Conservation (phyloP, 805 yeast genomes). For the Candida insectalens region DNA sequence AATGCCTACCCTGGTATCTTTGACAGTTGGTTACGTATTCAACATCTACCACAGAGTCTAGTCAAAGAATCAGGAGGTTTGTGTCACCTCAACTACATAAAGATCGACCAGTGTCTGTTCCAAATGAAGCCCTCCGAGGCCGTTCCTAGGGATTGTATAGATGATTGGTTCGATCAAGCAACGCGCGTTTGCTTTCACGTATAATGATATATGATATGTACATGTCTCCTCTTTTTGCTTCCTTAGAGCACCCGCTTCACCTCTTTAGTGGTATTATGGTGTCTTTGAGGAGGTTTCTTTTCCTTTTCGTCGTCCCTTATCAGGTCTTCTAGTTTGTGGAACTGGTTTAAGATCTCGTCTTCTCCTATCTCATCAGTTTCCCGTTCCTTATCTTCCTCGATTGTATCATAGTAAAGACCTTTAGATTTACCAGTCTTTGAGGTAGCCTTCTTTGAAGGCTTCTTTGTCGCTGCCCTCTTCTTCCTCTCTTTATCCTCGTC, state of each 20-base stretch:
- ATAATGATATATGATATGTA: slow-evolving; percentile 1
- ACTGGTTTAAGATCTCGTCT: slow-evolving; percentile 10
- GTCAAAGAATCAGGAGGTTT: slow-evolving; percentile 5
- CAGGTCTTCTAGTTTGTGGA: slow-evolving; percentile 11
- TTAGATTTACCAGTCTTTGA: not conserved
- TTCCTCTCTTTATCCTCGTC: slow-evolving; percentile 5
- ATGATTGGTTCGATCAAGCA: slow-evolving; percentile 33
- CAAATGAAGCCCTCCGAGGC: slow-evolving; percentile 22
- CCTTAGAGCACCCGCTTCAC: slow-evolving; percentile 1
- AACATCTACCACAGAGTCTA: slow-evolving; percentile 39
- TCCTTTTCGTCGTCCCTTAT: slow-evolving; percentile 6
- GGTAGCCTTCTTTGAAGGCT: not conserved
- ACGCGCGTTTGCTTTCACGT: slow-evolving; percentile 10
- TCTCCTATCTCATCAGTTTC: not conserved
- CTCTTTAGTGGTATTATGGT: slow-evolving; percentile 1
- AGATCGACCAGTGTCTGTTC: slow-evolving; percentile 41
- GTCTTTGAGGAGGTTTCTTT: not conserved
- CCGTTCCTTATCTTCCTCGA: slow-evolving; percentile 3
- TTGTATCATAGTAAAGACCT: not conserved
- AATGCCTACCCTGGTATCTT: slow-evolving; percentile 42
- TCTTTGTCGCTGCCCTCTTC: slow-evolving; percentile 1
- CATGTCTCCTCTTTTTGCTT: not conserved
- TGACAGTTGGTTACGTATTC: slow-evolving; percentile 50
- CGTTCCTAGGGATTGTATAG: slow-evolving; percentile 36
- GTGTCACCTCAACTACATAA: slow-evolving; percentile 28